Conservation (phyloP, 306 rosid species). For the Ormosia emarginata region DNA sequence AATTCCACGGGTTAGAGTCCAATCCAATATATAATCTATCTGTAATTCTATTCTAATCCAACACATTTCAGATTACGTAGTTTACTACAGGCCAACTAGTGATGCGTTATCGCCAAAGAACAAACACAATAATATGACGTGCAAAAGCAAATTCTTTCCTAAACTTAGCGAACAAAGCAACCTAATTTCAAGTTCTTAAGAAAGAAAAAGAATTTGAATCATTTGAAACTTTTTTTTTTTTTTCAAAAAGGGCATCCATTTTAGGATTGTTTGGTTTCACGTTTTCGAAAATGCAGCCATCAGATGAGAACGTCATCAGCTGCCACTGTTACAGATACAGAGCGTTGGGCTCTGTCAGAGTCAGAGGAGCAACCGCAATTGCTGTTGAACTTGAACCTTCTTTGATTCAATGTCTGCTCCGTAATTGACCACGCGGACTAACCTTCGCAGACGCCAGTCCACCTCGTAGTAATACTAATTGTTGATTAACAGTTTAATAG, state of each 20-base stretch:
- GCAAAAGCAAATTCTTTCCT: not conserved
- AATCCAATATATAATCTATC: not conserved
- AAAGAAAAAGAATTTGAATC: not conserved
- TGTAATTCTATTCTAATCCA: not conserved
- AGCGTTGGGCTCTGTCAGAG: no score
- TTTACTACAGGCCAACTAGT: not conserved
- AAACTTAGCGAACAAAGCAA: not conserved
- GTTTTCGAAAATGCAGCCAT: no score
- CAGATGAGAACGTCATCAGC: no score
- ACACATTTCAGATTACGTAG: not conserved
- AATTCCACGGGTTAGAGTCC: not conserved
- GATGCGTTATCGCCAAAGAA: not conserved
- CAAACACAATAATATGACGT: not conserved
- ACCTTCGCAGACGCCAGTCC: not conserved
- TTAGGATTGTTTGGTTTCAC: no score
- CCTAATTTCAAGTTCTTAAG: not conserved
- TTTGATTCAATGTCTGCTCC: not conserved
- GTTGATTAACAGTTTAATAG: no score
- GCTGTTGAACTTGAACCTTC: no score
- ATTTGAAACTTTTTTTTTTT: not conserved
- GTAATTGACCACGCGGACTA: not conserved
- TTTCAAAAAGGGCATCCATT: no score
- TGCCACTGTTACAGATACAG: no score
- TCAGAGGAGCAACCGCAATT: no score
- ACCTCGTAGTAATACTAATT: not conserved